These are phyloP conservation scores for Claviceps sp. DNA, from an alignment of 2,329 filamentous ascomycete genomes.

Conservation along the genomic window DNA sequence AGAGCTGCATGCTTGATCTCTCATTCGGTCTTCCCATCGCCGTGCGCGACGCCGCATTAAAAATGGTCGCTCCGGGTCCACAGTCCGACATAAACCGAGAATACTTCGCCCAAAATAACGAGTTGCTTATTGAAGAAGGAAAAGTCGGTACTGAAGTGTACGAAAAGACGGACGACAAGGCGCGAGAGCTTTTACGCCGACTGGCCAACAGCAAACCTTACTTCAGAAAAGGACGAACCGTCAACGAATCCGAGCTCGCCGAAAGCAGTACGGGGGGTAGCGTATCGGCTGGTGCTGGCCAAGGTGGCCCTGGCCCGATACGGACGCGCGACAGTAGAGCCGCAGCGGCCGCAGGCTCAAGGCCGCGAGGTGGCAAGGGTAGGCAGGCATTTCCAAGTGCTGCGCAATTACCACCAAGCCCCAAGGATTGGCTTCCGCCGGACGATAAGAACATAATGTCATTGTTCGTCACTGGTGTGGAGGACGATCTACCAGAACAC, in stretches of 20 bases:
- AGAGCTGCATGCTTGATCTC: constrained; percentile 96
- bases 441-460: constrained; percentile 78
- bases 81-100: constrained; percentile 88
- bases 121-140: constrained; percentile 88
- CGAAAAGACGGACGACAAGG: constrained; percentile 95
- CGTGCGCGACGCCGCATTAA: constrained; percentile 87
- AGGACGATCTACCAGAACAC: constrained; percentile 90
- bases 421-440: constrained; percentile 77
- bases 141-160: constrained; percentile 77
- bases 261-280: constrained; percentile 29
- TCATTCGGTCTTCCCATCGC: constrained; percentile 92
- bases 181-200: constrained; percentile 69
- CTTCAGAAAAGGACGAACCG: constrained; percentile 71
- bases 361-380: constrained; percentile 27
- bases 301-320: constrained; percentile 60
- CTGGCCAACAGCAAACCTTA: constrained; percentile 91
- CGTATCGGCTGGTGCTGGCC: constrained; percentile 39
- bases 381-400: constrained; percentile 53
- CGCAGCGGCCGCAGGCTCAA: constrained; percentile 34
- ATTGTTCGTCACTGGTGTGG: constrained; percentile 85
- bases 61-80: constrained; percentile 93
- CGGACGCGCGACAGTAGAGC: constrained; percentile 55
- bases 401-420: constrained; percentile 63
- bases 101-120: constrained; percentile 96
- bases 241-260: constrained; percentile 43